Evolutionary conservation across 768 basidiomycete genomes (phyloP), one percentile per base, ranked within the genome.

Genomic region (Pleurotus djamor): DNA sequence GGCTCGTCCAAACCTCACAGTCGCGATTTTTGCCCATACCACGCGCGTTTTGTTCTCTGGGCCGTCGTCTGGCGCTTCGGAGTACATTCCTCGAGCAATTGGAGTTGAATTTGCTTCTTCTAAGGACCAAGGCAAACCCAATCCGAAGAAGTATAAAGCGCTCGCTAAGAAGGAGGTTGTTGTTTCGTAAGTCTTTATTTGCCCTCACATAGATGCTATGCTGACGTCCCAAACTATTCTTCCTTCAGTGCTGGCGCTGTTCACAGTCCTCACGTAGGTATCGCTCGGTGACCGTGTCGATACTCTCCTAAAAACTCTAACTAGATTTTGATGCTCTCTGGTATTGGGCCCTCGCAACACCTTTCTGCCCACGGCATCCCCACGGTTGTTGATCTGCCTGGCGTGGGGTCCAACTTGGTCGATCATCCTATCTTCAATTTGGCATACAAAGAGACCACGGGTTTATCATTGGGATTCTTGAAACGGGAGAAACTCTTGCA

Each of bases 281-380:
- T 47, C 5, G 12, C 17, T 17, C n/a, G 13, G 74, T 58, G 52
- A 17, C 9, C 2, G 10, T 34, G 2, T 33, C 16, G 4, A 37
- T 16, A 14, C 7, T 47, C 13, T 7, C 32, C 37, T 21, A 33
- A 1, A 21, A 13, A 10, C 35, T 7, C 3, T 28, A 28, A 28
- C 21, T 55, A 89, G 75, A 80, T 91, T 38, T 78, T 91, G 16
- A 81, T 88, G 80, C 77, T 91, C 38, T 91, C 89, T 6, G 94
- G 94, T 21, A 75, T 95, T 47, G 94, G 94, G 14, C 87, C 90
- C 34, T 78, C 79, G 0, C 70, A 74, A 3, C 78, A 89, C 37
- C 78, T 94, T 41, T 63, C 75, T n/a, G 66, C 72, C 8, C 73
- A 83, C 62, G 69, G 72, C 13, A 87, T 95, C 45, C 77, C 82